Evolutionary conservation across 805 yeast species (phyloP).

Genomic region (Candida sithepensis): DNA sequence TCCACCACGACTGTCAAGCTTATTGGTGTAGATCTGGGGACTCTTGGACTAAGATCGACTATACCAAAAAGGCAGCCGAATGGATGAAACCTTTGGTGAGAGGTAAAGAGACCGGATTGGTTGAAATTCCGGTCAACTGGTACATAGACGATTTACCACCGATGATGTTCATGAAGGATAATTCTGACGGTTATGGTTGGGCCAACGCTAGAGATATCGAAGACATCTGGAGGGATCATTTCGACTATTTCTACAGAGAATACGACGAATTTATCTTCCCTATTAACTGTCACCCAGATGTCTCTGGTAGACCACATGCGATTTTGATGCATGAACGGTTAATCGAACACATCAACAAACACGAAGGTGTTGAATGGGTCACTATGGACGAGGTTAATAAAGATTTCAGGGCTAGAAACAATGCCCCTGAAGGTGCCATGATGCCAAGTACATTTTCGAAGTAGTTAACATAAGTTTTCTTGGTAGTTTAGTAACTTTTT

Average conservation of each 20-base stretch:
- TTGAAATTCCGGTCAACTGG: slow-evolving; percentile 37
- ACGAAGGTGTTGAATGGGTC: slow-evolving; percentile 38
- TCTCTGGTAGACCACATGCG: slow-evolving; percentile 35
- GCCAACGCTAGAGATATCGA: slow-evolving; percentile 35
- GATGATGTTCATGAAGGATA: slow-evolving; percentile 35
- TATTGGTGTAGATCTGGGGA: slow-evolving; percentile 36
- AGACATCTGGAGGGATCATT: slow-evolving; percentile 37
- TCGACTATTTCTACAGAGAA: slow-evolving; percentile 35
- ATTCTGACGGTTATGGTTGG: slow-evolving; percentile 33
- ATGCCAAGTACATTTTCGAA: neutral
- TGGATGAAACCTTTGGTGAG: slow-evolving; percentile 36
- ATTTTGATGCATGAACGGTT: slow-evolving; percentile 35
- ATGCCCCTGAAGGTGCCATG: neutral
- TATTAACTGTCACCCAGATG: slow-evolving; percentile 37
- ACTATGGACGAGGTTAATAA: slow-evolving; percentile 35
- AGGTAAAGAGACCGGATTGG: slow-evolving; percentile 33
- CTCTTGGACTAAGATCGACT: slow-evolving; percentile 35
- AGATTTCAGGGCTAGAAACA: slow-evolving; percentile 28
- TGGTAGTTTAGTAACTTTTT: neutral
- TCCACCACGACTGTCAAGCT: slow-evolving; percentile 35
- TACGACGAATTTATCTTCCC: slow-evolving; percentile 37
- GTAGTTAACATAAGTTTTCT: too few species aligned
- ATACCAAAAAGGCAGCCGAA: slow-evolving; percentile 31
- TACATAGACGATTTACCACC: slow-evolving; percentile 37
- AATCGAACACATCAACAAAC: slow-evolving; percentile 33